A percentile compares a stretch with the other conserved stretches of the same genome.
Evolutionary conservation across 352 stramenopile species (phyloP).

Genomic region (Bremia lactucae): DNA sequence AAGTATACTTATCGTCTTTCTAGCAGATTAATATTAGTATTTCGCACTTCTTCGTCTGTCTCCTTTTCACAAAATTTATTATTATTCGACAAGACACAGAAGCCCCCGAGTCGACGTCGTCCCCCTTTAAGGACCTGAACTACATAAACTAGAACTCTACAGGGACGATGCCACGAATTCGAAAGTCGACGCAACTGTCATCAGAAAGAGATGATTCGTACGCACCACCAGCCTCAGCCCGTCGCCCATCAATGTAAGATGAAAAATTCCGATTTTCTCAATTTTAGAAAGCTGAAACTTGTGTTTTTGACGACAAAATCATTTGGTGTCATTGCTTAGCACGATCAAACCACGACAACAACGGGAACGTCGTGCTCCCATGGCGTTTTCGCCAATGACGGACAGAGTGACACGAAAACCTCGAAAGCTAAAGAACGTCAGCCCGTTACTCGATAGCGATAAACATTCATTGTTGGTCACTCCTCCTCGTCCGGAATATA

Average conservation of each 20-base stretch:
- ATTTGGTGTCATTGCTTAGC: slow-evolving; percentile 1
- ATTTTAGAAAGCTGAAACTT: no score
- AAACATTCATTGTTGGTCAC: background rate
- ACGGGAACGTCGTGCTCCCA: slow-evolving; percentile 18
- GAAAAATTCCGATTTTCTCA: no score
- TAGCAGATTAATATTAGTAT: no score
- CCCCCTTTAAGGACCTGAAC: no score
- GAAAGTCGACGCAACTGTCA: slow-evolving; percentile 20
- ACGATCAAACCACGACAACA: slow-evolving; percentile 19
- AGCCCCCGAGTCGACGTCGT: background rate
- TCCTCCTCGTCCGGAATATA: slow-evolving; percentile 20
- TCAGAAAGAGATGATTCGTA: slow-evolving; percentile 17
- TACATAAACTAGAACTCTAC: no score
- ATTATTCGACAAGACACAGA: slow-evolving; percentile 15
- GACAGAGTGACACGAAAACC: slow-evolving; percentile 12
- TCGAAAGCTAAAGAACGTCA: slow-evolving; percentile 16
- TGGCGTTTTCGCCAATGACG: slow-evolving; percentile 17
- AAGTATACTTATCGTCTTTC: no score
- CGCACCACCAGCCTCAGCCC: slow-evolving; percentile 15
- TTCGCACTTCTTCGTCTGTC: slow-evolving; percentile 9
- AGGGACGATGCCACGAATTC: slow-evolving; percentile 16
- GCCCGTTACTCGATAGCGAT: slow-evolving; percentile 4
- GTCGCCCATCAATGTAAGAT: slow-evolving; percentile 27
- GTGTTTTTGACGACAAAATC: no score
- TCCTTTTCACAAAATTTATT: slow-evolving; percentile 13